phyloP scores from a whole-genome alignment of 2,329 filamentous ascomycete species.

The Hypoxylon sp. region DNA sequence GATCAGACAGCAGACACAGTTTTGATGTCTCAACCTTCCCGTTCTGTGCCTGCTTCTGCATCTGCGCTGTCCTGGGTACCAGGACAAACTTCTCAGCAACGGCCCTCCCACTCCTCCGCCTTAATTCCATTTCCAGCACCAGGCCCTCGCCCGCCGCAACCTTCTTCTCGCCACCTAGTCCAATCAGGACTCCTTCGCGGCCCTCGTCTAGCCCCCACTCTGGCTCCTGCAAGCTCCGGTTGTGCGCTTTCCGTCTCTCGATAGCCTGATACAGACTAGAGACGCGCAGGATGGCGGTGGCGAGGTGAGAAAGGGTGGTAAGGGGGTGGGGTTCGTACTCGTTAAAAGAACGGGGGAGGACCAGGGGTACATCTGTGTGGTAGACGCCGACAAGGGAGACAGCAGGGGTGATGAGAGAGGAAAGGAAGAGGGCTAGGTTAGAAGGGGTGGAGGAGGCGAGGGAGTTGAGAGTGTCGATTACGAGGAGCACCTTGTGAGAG shows the following conservation, averaged over 20 bases:
- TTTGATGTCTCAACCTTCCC: conserved; percentile 50
- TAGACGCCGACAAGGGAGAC: conserved; percentile 84
- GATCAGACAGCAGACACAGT: conserved; percentile 79
- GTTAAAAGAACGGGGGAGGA: conserved; percentile 56
- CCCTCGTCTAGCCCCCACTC: conserved; percentile 84
- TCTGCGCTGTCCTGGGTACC: conserved; percentile 50
- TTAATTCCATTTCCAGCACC: conserved; percentile 87
- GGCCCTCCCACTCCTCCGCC: conserved; percentile 84
- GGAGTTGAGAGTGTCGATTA: conserved; percentile 85
- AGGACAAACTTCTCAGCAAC: conserved; percentile 78
- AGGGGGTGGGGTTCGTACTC: conserved; percentile 79
- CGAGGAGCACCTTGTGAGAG: conserved; percentile 72
- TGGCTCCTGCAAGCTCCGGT: conserved; percentile 81
- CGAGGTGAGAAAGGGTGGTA: conserved; percentile 82
- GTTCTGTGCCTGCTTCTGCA: not conserved
- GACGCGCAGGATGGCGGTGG: conserved; percentile 86
- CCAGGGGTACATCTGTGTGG: conserved; percentile 82
- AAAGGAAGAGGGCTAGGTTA: conserved; percentile 77
- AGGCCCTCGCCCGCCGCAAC: conserved; percentile 61
- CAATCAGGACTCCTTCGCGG: conserved; percentile 82
- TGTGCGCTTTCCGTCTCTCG: conserved; percentile 79
- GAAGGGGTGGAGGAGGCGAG: conserved; percentile 69
- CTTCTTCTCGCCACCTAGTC: conserved; percentile 60
- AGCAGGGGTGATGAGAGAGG: conserved; percentile 74
- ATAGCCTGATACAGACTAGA: conserved; percentile 82